Evolutionary conservation across 148 eudicot species (phyloP).

Genomic region (Tetragonia tetragonoides): DNA sequence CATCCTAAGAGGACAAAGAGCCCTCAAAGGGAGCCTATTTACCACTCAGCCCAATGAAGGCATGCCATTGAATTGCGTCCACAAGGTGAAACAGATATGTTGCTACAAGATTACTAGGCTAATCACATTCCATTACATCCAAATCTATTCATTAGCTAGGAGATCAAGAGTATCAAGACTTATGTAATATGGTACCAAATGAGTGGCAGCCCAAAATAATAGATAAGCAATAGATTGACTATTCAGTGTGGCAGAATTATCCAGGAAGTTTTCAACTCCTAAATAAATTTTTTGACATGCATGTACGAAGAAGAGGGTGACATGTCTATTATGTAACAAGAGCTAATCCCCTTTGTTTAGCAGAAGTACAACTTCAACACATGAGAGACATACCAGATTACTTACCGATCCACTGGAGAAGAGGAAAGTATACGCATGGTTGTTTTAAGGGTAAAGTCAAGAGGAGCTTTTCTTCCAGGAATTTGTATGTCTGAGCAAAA

Average conservation of each 20-base stretch:
- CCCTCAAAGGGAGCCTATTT: no score
- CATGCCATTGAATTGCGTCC: not conserved
- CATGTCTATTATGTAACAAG: not conserved
- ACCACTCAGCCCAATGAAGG: no score
- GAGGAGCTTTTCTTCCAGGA: slow-evolving; percentile 54
- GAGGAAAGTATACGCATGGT: slow-evolving; percentile 66
- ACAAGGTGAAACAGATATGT: not conserved
- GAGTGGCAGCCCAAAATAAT: not conserved
- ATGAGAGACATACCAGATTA: slow-evolving; percentile 11
- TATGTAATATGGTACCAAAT: not conserved
- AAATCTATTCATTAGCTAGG: not conserved
- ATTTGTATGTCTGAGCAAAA: slow-evolving; percentile 53
- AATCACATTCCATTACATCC: not conserved
- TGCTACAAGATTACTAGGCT: not conserved
- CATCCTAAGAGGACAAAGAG: no score
- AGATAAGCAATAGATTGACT: not conserved
- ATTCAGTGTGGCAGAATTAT: not conserved
- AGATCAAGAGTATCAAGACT: not conserved
- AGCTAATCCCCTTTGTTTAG: not conserved
- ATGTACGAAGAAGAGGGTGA: not conserved
- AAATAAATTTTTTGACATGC: slow-evolving; percentile 5
- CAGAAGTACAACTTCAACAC: slow-evolving; percentile 4
- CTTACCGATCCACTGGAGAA: slow-evolving; percentile 79
- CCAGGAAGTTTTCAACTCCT: not conserved
- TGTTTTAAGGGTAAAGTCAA: slow-evolving; percentile 88